Evolutionary conservation across 2,329 filamentous ascomycete species (phyloP).

Genomic region (Colletotrichum eremochloae): DNA sequence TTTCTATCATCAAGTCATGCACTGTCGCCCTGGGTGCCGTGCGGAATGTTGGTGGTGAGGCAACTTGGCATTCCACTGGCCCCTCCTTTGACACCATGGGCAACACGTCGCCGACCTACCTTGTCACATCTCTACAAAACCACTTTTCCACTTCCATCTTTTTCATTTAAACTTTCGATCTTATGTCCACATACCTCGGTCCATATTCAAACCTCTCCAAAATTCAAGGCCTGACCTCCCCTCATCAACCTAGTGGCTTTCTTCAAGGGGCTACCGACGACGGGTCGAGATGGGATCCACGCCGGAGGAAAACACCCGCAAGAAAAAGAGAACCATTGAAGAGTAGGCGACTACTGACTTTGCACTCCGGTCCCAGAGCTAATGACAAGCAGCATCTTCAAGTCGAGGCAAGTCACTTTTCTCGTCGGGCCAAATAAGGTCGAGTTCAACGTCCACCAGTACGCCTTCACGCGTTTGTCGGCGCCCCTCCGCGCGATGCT

Average conservation of each 20-base stretch:
- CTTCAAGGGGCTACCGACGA: not conserved
- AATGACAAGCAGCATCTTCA: not conserved
- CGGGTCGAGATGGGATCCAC: not conserved
- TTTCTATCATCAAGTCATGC: not conserved
- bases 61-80: not conserved
- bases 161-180: not conserved
- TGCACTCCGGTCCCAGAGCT: not conserved
- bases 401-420: constrained; percentile 5
- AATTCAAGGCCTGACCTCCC: not conserved
- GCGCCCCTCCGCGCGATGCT: not conserved
- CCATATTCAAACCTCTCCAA: not conserved
- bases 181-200: not conserved
- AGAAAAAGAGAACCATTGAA: not conserved
- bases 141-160: not conserved
- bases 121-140: not conserved
- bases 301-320: not conserved
- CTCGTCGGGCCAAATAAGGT: constrained; percentile 3
- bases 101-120: not conserved
- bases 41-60: not conserved
- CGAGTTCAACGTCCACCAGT: constrained; percentile 1
- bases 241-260: not conserved
- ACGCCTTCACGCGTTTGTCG: not conserved
- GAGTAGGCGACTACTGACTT: not conserved
- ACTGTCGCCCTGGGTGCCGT: not conserved
- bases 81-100: not conserved